Conservation (phyloP, 352 stramenopile species). For the Albugo candida region DNA sequence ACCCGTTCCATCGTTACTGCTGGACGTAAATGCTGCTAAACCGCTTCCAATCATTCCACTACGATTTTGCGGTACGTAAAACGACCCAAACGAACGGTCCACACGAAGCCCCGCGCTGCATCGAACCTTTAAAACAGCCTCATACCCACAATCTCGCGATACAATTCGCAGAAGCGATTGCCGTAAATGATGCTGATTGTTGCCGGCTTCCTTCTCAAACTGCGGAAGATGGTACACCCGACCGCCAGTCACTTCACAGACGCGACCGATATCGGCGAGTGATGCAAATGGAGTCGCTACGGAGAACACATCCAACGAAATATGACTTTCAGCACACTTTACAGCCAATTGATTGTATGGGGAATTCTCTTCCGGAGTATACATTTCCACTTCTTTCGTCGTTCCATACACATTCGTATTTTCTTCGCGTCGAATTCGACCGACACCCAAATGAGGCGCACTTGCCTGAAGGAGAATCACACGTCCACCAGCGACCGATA, state of each 20-base stretch:
- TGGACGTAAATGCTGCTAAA: conserved; percentile 6
- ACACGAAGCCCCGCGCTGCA: conserved; percentile 65
- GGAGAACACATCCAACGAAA: conserved; percentile 73
- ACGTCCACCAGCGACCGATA: conserved; percentile 34
- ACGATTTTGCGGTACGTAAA: conserved; percentile 20
- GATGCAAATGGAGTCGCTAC: conserved; percentile 72
- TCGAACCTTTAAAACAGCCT: conserved; percentile 80
- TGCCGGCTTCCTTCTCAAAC: conserved; percentile 69
- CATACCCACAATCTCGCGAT: conserved; percentile 56
- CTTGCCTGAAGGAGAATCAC: conserved; percentile 60
- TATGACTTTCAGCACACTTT: conserved; percentile 51
- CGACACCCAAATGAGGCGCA: conserved; percentile 48
- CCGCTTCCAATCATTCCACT: too few relatives aligned
- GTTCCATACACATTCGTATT: conserved; percentile 60
- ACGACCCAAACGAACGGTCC: conserved; percentile 71
- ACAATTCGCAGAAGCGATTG: conserved; percentile 51
- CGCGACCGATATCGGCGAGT: conserved; percentile 52
- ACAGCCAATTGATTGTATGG: conserved; percentile 44
- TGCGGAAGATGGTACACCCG: conserved; percentile 73
- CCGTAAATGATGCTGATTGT: conserved; percentile 61
- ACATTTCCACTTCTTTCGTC: conserved; percentile 71
- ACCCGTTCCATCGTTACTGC: conserved; percentile 21
- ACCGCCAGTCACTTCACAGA: conserved; percentile 71
- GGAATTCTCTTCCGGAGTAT: conserved; percentile 48
- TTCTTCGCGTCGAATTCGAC: conserved; percentile 61